Conservation (phyloP, 1,284 basidiomycete species). For the Hortiboletus rubellus region DNA sequence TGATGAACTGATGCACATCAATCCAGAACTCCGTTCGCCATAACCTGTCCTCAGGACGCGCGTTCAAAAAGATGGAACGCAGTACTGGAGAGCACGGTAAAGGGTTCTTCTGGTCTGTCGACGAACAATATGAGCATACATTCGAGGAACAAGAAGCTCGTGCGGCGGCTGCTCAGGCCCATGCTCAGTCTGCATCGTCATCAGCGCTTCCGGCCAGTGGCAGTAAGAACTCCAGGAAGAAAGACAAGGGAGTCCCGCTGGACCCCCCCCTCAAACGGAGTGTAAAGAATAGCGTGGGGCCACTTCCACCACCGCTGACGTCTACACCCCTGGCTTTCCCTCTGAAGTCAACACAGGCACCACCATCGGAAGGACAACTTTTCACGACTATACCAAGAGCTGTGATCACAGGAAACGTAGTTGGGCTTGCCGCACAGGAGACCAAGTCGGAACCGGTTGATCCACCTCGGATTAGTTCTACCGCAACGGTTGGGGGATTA, state of each 20-base stretch:
- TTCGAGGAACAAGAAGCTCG: constrained; percentile 69
- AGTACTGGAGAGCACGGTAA: constrained; percentile 86
- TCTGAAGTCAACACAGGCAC: constrained; percentile 10
- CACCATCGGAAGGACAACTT: not conserved
- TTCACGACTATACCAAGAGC: constrained; percentile 9
- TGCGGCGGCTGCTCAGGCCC: constrained; percentile 36
- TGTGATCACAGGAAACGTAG: not conserved
- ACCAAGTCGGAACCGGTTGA: constrained; percentile 9
- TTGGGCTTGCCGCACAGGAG: not conserved
- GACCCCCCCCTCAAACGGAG: constrained; percentile 68
- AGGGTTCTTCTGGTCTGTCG: constrained; percentile 87
- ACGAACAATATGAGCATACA: constrained; percentile 66
- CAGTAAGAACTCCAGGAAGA: constrained; percentile 45
- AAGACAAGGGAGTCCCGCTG: constrained; percentile 48
- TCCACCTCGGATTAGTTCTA: not conserved
- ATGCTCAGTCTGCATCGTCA: constrained; percentile 14
- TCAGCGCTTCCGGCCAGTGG: constrained; percentile 13
- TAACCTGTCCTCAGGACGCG: constrained; percentile 85
- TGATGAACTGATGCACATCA: constrained; percentile 18
- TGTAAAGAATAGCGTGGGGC: constrained; percentile 55
- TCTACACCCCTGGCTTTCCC: constrained; percentile 53
- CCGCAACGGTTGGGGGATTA: not conserved
- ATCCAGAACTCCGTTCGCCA: constrained; percentile 87
- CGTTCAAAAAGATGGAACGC: constrained; percentile 83
- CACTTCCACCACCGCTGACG: constrained; percentile 65